Base-by-base conservation (phyloP, 345 rosid genomes). In the Eucalyptus pauciflora region DNA sequence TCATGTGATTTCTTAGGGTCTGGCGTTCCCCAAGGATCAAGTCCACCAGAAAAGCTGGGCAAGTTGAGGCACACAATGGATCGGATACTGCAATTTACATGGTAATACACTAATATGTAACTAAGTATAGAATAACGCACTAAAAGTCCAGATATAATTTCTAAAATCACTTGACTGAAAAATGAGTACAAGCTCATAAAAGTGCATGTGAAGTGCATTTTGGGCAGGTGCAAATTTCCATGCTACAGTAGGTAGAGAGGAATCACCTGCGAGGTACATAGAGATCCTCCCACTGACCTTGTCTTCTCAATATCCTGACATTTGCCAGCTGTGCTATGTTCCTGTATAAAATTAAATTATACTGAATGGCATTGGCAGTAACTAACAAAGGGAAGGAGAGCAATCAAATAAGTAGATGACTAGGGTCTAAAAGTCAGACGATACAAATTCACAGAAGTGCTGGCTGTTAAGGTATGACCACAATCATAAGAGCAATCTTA, bases 31-130 rank as follows among this genome's bases (percentile, higher is more conserved):
- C 97, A 96, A 86, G 96, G 96, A 91, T 95, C 90, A 50, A 96
- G 94, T 86, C 97, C 97, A 54, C 97, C 97, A 33, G 97, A 94
- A 89, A 96, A 96, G 88, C 97, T 96, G 71, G 96, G 96, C 94
- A 94, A 91, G 90, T 96, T 96, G 85, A 96, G 96, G 94, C 96
- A 95, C 43, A 96, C 94, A 43, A 96, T 93, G 49, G 96, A 96
- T 89, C 94, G 93, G 86, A 96, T 93, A 90, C 97, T 96, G 96
- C 83, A 92, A 37, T 76, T 71, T 71, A 15, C 45, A 71, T 71
- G 81, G 81, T 71, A 17, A 71, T 20, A 76, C 48, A 76, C 83
- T 18, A 37, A 37, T 20, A 37, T 76, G 48, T 20, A 2, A 52
- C 58, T 52, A 10, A 37, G 46, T 37, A 76, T 10, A 37, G 27